Percentiles rank a stretch among this genome's conserved stretches.
phyloP scores from a whole-genome alignment of 495 filamentous ascomycete species.

The Podospora pseudocomata region DNA sequence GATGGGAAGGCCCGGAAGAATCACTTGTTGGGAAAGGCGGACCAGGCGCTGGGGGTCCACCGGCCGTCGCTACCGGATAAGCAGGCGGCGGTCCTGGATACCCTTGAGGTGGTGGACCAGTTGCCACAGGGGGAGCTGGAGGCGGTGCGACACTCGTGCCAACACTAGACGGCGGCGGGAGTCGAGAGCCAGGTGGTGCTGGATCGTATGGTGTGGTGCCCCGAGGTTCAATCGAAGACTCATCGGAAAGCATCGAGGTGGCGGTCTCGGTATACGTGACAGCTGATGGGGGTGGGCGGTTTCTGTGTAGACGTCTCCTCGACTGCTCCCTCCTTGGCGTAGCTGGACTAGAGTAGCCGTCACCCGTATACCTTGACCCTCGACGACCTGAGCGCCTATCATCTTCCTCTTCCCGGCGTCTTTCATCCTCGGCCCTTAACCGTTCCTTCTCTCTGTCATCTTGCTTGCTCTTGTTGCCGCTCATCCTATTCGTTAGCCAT shows the following conservation, averaged over 20 bases:
- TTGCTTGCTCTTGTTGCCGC: constrained; percentile 50
- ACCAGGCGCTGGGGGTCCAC: constrained; percentile 8
- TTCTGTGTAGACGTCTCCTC: constrained; percentile 30
- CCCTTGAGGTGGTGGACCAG: constrained; percentile 1
- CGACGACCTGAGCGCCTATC: constrained; percentile 41
- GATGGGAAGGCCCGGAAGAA: constrained; percentile 39
- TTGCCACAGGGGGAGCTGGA: constrained; percentile 5
- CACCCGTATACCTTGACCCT: constrained; percentile 51
- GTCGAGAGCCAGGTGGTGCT: constrained; percentile 21
- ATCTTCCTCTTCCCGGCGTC: constrained; percentile 51
- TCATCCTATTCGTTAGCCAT: constrained; percentile 57
- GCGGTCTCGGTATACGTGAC: constrained; percentile 29
- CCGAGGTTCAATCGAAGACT: constrained; percentile 39
- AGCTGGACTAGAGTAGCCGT: constrained; percentile 57
- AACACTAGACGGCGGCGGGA: constrained; percentile 3
- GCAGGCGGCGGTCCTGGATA: constrained; percentile 15
- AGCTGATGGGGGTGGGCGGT: constrained; percentile 35
- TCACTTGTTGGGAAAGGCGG: constrained; percentile 16
- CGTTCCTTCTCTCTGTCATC: constrained; percentile 61
- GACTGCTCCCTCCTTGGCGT: constrained; percentile 40
- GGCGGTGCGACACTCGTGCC: neutral
- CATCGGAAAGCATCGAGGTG: constrained; percentile 34
- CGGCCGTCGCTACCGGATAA: constrained; percentile 42
- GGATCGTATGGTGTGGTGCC: constrained; percentile 32
- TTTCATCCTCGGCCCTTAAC: constrained; percentile 62